A percentile compares a stretch with the other conserved stretches of the same genome.
These are phyloP conservation scores for Globisporangium iwayamae DNA, from an alignment of 352 stramenopile genomes.

Conservation along the genomic window DNA sequence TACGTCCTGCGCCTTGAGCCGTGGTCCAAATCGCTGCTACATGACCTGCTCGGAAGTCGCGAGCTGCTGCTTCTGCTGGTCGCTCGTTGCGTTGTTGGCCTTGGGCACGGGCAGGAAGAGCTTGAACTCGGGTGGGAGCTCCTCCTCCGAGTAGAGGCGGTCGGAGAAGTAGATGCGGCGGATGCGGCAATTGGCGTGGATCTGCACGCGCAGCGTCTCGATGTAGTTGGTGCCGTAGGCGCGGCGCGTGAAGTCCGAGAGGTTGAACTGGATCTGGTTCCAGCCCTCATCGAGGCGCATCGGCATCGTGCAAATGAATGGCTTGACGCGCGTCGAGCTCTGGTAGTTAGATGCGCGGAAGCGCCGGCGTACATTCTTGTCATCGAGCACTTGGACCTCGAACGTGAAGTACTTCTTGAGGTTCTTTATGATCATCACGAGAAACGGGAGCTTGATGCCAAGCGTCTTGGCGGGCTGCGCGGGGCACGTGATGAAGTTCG, in stretches of 20 bases:
- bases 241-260: constrained; percentile 95
- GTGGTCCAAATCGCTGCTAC: constrained; percentile 25
- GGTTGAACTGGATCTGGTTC: constrained; percentile 99
- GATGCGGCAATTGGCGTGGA: constrained; percentile 97
- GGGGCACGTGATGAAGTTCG: constrained; percentile 96
- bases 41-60: constrained; percentile 35
- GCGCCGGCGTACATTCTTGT: constrained; percentile 96
- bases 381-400: constrained; percentile 97
- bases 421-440: constrained; percentile 99
- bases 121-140: constrained; percentile 97
- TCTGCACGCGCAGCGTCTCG: constrained; percentile 96
- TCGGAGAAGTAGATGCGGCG: constrained; percentile 98
- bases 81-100: constrained; percentile 47
- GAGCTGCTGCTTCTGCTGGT: constrained; percentile 42
- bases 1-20: too few species aligned
- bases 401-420: constrained; percentile 99
- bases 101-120: constrained; percentile 95
- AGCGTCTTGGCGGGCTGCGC: constrained; percentile 93
- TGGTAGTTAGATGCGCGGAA: constrained; percentile 98
- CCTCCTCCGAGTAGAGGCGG: constrained; percentile 95
- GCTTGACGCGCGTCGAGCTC: constrained; percentile 96
- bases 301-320: constrained; percentile 98
- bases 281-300: constrained; percentile 98
- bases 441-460: constrained; percentile 97
- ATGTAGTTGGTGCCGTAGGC: constrained; percentile 98